Evolutionary conservation across 2,329 filamentous ascomycete species (phyloP), one percentile per base, ranked within the genome.

Genomic region (Cladosporium oxysporum): DNA sequence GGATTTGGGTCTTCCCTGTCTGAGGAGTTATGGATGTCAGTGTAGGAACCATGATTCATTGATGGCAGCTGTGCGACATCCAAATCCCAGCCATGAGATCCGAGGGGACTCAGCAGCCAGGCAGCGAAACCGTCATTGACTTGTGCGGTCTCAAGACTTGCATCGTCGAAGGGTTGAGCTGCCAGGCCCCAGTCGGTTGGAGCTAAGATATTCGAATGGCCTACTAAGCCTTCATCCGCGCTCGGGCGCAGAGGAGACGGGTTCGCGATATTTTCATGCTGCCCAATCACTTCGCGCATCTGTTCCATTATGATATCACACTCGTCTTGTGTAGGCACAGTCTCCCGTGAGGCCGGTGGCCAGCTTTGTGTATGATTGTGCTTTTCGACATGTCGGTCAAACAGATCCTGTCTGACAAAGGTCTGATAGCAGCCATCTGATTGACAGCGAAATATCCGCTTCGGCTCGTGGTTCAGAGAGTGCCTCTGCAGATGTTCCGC

Each of bases 401-500:
- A 92, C 66, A 98, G 83, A 77, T 98, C 93, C 70, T 94, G 91
- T 69, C 93, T 88, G 66, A 97, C 94, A 79, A 97, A 98, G n/a
- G 91, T 90, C 62, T 93, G 90, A 66, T 88, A 87, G 78, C 94
- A 97, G 74, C 93, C 91, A 33, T 91, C 91, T 72, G 92, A 95
- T 73, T 94, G 91, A 82, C 94, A 97, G 75, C 88, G 88, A 76
- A 94, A 97, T 60, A 96, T 94, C 75, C 95, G 90, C 79, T 96
- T 97, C 16, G 93, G 93, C 66, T 91, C 90, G 80, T 97, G 94
- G 76, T 97, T 97, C 70, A 97, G 81, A 80, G 97, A 92, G 79
- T 97, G 93, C 47, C 93, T 89, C 79, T 97, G 96, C 81, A 97
- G 82, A 81, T 97, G 93, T 79, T 97, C 93, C 5, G 93, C 93